These are phyloP conservation scores for Phyllostachys edulis DNA, from an alignment of 176 grass and related monocot genomes.

Conservation along the genomic window DNA sequence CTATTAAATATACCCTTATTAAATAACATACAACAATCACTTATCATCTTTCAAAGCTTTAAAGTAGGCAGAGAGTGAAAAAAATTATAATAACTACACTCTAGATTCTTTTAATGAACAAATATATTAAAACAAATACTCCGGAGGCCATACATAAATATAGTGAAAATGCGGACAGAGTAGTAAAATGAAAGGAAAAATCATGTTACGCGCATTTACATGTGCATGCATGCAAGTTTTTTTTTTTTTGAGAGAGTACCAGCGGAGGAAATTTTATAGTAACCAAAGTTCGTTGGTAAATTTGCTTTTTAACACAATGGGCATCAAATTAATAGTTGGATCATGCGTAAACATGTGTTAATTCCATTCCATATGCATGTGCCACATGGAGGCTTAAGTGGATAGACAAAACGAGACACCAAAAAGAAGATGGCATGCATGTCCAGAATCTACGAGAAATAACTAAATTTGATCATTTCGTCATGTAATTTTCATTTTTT, in stretches of 20 bases:
- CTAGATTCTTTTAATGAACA: too few relatives aligned
- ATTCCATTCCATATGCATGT: slow-evolving; percentile 7
- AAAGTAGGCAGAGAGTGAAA: too few relatives aligned
- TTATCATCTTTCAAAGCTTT: too few relatives aligned
- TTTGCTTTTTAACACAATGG: background rate
- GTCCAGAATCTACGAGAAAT: background rate
- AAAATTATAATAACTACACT: too few relatives aligned
- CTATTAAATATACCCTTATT: too few relatives aligned
- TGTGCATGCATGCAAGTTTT: background rate
- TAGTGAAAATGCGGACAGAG: too few relatives aligned
- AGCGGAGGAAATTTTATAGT: slow-evolving; percentile 2
- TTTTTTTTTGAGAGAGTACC: too few relatives aligned
- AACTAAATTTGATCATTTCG: background rate
- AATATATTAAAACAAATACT: too few relatives aligned
- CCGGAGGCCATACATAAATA: too few relatives aligned
- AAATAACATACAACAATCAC: too few relatives aligned
- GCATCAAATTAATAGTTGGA: background rate
- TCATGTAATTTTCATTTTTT: background rate
- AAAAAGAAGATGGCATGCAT: background rate
- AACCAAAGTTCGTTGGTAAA: slow-evolving; percentile 9
- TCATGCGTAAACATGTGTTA: background rate
- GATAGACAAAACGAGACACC: background rate
- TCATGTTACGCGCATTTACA: background rate
- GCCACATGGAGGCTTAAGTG: background rate
- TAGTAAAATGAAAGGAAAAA: background rate